Conservation (phyloP, 2,329 filamentous ascomycete genomes). For the Fusarium begoniae region DNA sequence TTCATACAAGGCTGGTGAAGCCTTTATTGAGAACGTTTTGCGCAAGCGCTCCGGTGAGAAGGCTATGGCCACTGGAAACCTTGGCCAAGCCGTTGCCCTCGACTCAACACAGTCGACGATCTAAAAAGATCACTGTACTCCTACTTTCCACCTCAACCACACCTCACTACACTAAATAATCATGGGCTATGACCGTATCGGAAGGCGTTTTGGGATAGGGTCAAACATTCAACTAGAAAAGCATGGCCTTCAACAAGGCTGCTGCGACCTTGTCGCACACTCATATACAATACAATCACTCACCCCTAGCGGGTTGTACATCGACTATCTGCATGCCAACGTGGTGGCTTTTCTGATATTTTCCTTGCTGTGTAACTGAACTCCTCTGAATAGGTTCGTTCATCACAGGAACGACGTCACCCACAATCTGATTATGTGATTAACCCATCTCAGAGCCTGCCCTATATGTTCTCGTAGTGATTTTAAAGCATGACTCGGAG, state of each 20-base stretch:
- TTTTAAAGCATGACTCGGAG: not conserved
- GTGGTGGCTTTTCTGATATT: not conserved
- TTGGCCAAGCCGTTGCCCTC: conserved; percentile 53
- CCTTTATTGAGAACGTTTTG: conserved; percentile 98
- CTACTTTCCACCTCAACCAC: conserved; percentile 13
- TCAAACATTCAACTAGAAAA: conserved; percentile 44
- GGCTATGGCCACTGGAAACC: conserved; percentile 44
- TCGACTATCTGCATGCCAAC: not conserved
- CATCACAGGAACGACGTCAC: not conserved
- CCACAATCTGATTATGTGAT: not conserved
- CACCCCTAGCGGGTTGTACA: conserved; percentile 11
- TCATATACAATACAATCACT: conserved; percentile 24
- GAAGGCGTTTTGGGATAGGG: conserved; percentile 40
- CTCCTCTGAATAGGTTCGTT: not conserved
- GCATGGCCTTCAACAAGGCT: conserved; percentile 44
- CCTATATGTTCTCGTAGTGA: not conserved
- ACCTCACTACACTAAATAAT: conserved; percentile 35
- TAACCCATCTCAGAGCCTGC: not conserved
- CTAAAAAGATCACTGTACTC: conserved; percentile 18
- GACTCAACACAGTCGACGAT: conserved; percentile 44
- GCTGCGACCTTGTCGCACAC: conserved; percentile 19
- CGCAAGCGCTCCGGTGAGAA: conserved; percentile 75
- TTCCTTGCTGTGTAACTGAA: conserved; percentile 10
- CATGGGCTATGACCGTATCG: conserved; percentile 39
- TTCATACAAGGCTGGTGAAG: conserved; percentile 97